Percentiles rank a stretch among this genome's conserved stretches.
Evolutionary conservation across 208 protist genomes (phyloP).

Genomic region (Leishmania tarentolae): DNA sequence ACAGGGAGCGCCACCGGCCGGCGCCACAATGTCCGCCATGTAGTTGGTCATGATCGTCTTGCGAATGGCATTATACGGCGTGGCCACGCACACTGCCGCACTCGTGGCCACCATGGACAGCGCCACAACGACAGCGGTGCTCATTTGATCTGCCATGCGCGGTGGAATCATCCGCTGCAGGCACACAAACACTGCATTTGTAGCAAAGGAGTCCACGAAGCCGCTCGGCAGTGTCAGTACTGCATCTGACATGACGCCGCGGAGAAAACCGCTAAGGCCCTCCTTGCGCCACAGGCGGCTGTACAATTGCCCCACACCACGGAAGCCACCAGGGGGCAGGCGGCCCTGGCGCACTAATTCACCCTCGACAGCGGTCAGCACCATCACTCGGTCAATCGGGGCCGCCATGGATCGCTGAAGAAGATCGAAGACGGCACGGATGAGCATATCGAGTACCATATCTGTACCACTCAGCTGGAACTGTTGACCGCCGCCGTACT

Average conservation of each 20-base stretch:
- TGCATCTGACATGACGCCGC: constrained; percentile 65
- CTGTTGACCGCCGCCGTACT: constrained; percentile 17
- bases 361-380: constrained; percentile 74
- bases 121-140: constrained; percentile 39
- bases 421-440: constrained; percentile 54
- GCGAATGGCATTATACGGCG: constrained; percentile 64
- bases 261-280: constrained; percentile 57
- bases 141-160: constrained; percentile 40
- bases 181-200: constrained; percentile 44
- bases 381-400: constrained; percentile 66
- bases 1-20: constrained; percentile 2
- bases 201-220: constrained; percentile 58
- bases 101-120: constrained; percentile 57
- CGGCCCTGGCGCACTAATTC: constrained; percentile 76
- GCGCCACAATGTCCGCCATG: constrained; percentile 71
- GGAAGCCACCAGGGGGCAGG: constrained; percentile 63
- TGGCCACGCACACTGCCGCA: constrained; percentile 63
- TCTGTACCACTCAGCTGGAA: constrained; percentile 20
- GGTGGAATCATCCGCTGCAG: constrained; percentile 54
- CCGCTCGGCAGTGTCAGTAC: constrained; percentile 58
- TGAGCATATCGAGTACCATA: constrained; percentile 44
- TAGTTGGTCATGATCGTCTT: constrained; percentile 85
- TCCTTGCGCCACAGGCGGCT: constrained; percentile 68
- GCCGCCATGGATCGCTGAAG: constrained; percentile 59
- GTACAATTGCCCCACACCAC: constrained; percentile 49